These are phyloP conservation scores for Kingdonia uniflora DNA, from an alignment of 164 flowering plant genomes.

Conservation along the genomic window DNA sequence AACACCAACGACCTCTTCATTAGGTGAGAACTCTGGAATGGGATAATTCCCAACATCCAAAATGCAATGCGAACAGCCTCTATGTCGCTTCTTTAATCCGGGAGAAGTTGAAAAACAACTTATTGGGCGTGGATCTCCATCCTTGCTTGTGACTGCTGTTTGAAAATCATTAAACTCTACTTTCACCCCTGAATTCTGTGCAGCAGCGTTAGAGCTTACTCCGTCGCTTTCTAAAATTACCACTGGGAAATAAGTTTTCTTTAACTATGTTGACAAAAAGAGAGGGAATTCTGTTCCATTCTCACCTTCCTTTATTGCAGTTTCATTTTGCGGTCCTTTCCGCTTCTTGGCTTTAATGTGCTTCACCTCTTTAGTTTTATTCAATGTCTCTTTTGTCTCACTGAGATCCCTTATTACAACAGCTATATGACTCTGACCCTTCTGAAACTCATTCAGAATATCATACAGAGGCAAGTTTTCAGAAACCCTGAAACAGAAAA, in stretches of 20 bases:
- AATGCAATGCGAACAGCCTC: slow-evolving; percentile 75
- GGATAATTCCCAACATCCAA: slow-evolving; percentile 63
- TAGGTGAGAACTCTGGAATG: slow-evolving; percentile 54
- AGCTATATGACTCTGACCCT: slow-evolving; percentile 92
- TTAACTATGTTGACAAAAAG: not conserved
- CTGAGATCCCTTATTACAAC: slow-evolving; percentile 55
- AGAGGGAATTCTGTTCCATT: not conserved
- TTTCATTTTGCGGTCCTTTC: slow-evolving; percentile 7
- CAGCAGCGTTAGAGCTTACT: slow-evolving; percentile 4
- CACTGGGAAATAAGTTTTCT: not conserved
- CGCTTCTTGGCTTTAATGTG: slow-evolving; percentile 15
- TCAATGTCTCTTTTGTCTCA: slow-evolving; percentile 26
- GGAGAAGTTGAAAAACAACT: slow-evolving; percentile 35
- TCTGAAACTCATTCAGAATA: slow-evolving; percentile 88
- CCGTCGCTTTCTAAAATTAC: not conserved
- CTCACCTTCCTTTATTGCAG: slow-evolving; percentile 15
- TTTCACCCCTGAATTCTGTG: slow-evolving; percentile 17
- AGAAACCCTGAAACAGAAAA: slow-evolving; percentile 20
- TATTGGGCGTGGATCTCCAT: slow-evolving; percentile 30
- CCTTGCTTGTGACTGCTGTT: slow-evolving; percentile 17
- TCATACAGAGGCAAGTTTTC: slow-evolving; percentile 87
- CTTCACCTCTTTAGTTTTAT: slow-evolving; percentile 26
- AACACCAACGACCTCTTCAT: slow-evolving; percentile 80
- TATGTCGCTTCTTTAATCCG: slow-evolving; percentile 59
- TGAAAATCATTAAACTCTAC: slow-evolving; percentile 19